Base-by-base conservation (phyloP, 2,329 filamentous ascomycete species). In the Diplodia intermedia region DNA sequence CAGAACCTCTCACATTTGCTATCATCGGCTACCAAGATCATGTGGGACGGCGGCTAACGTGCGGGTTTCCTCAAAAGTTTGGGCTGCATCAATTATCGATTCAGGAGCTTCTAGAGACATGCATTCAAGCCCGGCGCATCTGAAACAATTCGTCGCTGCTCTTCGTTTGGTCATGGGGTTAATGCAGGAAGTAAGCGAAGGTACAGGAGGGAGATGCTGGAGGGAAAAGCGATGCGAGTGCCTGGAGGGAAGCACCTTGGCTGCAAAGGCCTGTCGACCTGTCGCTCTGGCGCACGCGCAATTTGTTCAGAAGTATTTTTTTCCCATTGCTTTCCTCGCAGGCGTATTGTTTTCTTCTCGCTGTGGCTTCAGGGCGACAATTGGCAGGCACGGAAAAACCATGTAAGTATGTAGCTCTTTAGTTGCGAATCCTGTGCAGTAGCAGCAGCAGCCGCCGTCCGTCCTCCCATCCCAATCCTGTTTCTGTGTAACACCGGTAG, bases 41-140 rank as follows among this genome's bases (percentile, higher is more conserved):
- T 61, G 55, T 33, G 55, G 56, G 66, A 65, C 26, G 62, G 62
- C 62, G 62, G 62, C 62, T 38, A 65, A 23, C 54, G 33, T 55
- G 62, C 62, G 62, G 36, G 62, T 55, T 65, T 53, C 65, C 54
- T 43, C 43, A 53, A 31, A 67, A 62, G 49, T 61, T 67, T 50
- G 31, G 47, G 66, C 43, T 67, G 55, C 65, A 53, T 62, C 31
- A 57, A 53, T 43, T 62, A 65, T 67, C 66, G 66, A 54, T 57
- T 61, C 47, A 62, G 49, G 66, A 55, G 66, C 55, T 67, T 62
- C 66, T 67, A 67, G 66, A 67, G 55, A 67, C 56, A 61, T 67
- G 66, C 66, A 67, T 67, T 61, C 56, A n/a, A 33, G 38, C 56
- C 66, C 66, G 66, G 66, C 55, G 66, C 56, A 43, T 54, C 55